These are phyloP conservation scores for Ilex aquifolium DNA, from an alignment of 257 asterid species.

Conservation along the genomic window DNA sequence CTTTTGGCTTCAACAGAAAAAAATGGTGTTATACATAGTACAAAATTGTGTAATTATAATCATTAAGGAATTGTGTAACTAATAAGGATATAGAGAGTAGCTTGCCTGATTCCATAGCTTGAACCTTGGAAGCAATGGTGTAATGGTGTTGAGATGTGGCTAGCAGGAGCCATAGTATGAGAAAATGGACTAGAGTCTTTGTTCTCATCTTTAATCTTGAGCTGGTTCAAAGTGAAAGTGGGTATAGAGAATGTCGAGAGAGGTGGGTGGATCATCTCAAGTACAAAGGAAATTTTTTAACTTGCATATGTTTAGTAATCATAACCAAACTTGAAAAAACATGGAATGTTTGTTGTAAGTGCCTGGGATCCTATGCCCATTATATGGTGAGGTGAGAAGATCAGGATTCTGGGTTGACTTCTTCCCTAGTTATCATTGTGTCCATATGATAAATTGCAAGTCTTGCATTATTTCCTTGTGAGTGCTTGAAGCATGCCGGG, in stretches of 20 bases:
- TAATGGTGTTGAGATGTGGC: conserved; percentile 26
- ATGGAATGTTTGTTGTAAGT: conserved; percentile 17
- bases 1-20: not conserved
- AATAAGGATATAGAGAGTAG: not conserved
- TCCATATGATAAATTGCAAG: conserved; percentile 23
- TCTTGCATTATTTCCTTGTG: too few relatives aligned
- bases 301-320: conserved; percentile 23
- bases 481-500: too few relatives aligned
- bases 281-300: conserved; percentile 2
- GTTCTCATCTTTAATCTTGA: conserved; percentile 29
- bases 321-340: conserved; percentile 29
- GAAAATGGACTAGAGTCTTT: conserved; percentile 22
- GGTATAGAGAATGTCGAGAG: conserved; percentile 12
- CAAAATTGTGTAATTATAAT: not conserved
- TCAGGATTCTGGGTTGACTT: conserved; percentile 31
- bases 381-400: conserved; percentile 16
- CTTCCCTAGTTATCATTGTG: conserved; percentile 34
- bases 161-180: conserved; percentile 33
- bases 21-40: not conserved
- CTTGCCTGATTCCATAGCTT: conserved; percentile 39
- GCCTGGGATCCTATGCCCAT: conserved; percentile 40
- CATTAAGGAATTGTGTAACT: not conserved
- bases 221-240: conserved; percentile 14
- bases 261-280: conserved; percentile 20
- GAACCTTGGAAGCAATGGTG: conserved; percentile 19